Conservation (phyloP, 106 monocot genomes). For the Xerophyta viscosa region DNA sequence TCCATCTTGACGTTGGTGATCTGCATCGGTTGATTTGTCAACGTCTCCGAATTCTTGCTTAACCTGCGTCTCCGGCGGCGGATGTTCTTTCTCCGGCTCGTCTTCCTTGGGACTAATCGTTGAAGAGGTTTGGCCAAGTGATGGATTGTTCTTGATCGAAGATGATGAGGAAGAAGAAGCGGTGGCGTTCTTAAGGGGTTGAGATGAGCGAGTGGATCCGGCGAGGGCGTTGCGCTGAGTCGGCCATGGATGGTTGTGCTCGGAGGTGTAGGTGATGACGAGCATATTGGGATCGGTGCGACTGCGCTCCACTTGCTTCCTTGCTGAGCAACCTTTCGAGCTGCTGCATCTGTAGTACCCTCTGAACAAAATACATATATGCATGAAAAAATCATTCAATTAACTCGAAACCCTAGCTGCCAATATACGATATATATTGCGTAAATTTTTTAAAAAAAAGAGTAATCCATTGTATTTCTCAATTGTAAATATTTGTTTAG, state of each 20-base stretch:
- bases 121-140: neutral
- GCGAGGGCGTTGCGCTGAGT: conserved; percentile 64
- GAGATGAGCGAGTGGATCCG: conserved; percentile 39
- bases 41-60: conserved; percentile 15
- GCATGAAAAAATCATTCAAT: neutral
- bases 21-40: neutral
- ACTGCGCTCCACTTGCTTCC: conserved; percentile 95
- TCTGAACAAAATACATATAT: conserved; percentile 24
- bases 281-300: conserved; percentile 91
- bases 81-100: no score
- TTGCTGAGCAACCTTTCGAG: conserved; percentile 91
- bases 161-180: neutral
- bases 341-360: conserved; percentile 99
- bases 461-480: no score
- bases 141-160: no score
- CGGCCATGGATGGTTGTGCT: conserved; percentile 99
- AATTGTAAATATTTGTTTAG: no score
- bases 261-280: conserved; percentile 91
- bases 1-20: no score
- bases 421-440: no score
- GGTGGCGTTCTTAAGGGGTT: conserved; percentile 15
- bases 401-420: no score
- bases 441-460: no score
- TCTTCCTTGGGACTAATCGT: conserved; percentile 5
- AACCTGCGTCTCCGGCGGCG: neutral